These are phyloP conservation scores for Aspergillus awamori DNA, from an alignment of 2,329 filamentous ascomycete species.

Conservation along the genomic window DNA sequence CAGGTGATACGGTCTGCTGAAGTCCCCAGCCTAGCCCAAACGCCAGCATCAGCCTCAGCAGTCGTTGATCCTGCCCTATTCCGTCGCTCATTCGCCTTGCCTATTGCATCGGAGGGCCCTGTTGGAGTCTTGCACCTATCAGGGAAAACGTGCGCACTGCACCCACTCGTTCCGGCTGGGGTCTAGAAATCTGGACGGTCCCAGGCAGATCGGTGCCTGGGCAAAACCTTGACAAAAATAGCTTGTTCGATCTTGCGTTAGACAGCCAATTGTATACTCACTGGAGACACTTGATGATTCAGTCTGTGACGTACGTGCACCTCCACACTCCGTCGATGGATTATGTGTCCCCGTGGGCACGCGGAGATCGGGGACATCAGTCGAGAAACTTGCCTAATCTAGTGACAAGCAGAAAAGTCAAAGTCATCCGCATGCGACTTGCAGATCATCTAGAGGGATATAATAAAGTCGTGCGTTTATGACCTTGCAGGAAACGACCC, in stretches of 20 bases:
- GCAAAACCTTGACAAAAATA: not conserved
- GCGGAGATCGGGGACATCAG: not conserved
- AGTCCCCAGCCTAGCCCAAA: not conserved
- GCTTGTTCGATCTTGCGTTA: not conserved
- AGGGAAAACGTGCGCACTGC: not conserved
- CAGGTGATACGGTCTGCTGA: not conserved
- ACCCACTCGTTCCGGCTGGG: not conserved
- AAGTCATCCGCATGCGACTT: not conserved
- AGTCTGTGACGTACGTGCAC: not conserved
- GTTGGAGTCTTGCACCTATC: too few relatives aligned
- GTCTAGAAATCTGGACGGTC: not conserved
- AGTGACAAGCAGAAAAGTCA: not conserved
- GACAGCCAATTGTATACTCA: not conserved
- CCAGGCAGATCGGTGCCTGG: not conserved
- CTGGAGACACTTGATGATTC: too few relatives aligned
- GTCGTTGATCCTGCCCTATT: constrained; percentile 7
- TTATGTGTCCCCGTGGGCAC: not conserved
- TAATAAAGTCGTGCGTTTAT: not conserved
- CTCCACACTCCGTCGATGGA: not conserved
- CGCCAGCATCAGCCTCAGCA: not conserved
- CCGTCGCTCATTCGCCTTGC: not conserved
- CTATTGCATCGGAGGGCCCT: too few relatives aligned
- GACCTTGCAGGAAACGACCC: not conserved
- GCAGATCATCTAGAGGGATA: not conserved
- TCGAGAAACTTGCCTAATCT: constrained; percentile 2